Percentiles rank a stretch among this genome's conserved stretches.
Evolutionary conservation across 176 grass and related monocot species (phyloP).

Genomic region (Olyra latifolia): DNA sequence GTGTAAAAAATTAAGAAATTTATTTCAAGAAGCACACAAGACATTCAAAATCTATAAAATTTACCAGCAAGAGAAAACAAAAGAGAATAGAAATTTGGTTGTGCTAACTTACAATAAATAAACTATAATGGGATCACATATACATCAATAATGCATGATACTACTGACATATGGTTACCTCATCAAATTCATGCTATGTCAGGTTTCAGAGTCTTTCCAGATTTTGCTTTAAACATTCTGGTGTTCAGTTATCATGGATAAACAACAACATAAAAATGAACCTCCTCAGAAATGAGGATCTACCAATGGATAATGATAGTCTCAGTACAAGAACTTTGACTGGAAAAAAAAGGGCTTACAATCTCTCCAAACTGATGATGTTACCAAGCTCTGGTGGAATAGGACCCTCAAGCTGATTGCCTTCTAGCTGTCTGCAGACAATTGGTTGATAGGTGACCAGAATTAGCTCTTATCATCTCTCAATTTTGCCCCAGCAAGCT

Average conservation of each 20-base stretch:
- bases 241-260: constrained; percentile 24
- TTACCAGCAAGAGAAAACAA: not conserved
- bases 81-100: constrained; percentile 10
- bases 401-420: constrained; percentile 58
- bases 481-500: constrained; percentile 15
- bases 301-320: constrained; percentile 24
- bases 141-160: not conserved
- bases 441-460: constrained; percentile 11
- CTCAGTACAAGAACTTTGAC: not conserved
- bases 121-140: not conserved
- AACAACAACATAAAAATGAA: constrained; percentile 4
- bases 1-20: constrained; percentile 8
- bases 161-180: not conserved
- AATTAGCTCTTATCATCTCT: constrained; percentile 37
- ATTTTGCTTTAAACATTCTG: not conserved
- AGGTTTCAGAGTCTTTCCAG: not conserved
- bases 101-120: not conserved
- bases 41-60: constrained; percentile 1
- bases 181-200: constrained; percentile 19
- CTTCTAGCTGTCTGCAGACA: constrained; percentile 63
- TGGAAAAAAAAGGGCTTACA: constrained; percentile 53
- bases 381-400: constrained; percentile 73
- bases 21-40: not conserved
- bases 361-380: constrained; percentile 68
- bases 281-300: constrained; percentile 16